Conservation (phyloP, 1,139 yeast genomes). For the Kluyveromyces marxianus region DNA sequence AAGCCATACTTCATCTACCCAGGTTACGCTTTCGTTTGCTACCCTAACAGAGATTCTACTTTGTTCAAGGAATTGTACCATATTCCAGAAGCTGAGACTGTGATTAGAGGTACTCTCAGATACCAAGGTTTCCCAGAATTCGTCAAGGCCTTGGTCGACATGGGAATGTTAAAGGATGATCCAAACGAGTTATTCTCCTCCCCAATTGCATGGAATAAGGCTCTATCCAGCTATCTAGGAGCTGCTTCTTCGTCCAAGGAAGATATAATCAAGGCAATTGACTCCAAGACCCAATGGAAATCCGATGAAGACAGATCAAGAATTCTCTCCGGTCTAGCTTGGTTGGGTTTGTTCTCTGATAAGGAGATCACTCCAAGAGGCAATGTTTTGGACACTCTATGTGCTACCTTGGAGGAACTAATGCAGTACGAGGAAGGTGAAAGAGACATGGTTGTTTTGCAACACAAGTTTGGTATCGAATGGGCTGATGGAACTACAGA, state of each 20-base stretch:
- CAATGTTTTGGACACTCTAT: conserved; percentile 89
- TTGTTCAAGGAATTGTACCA: conserved; percentile 82
- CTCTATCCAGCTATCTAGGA: conserved; percentile 67
- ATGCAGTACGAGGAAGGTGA: conserved; percentile 96
- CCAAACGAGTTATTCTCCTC: conserved; percentile 49
- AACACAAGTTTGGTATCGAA: conserved; percentile 95
- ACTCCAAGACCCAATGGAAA: conserved; percentile 72
- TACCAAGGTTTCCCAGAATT: conserved; percentile 99
- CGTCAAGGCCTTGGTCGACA: conserved; percentile 87
- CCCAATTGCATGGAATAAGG: conserved; percentile 81
- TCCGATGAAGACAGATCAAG: conserved; percentile 76
- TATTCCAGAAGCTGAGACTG: conserved; percentile 96
- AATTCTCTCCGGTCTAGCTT: conserved; percentile 79
- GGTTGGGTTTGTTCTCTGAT: conserved; percentile 90
- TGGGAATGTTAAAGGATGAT: conserved; percentile 84
- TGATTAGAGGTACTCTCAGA: conserved; percentile 93
- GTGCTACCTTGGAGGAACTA: conserved; percentile 90
- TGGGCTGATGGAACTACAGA: conserved; percentile 91
- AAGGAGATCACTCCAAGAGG: conserved; percentile 77
- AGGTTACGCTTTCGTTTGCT: conserved; percentile 89
- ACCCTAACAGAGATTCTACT: conserved; percentile 98
- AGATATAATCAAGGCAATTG: conserved; percentile 70
- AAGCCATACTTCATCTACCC: conserved; percentile 94
- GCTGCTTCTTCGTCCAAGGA: conserved; percentile 61
- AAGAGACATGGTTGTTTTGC: conserved; percentile 90